Percentiles rank a stretch among this genome's conserved stretches.
These are phyloP conservation scores for Melanomma pulvis-pyrius DNA, from an alignment of 495 filamentous ascomycete genomes.

Conservation along the genomic window DNA sequence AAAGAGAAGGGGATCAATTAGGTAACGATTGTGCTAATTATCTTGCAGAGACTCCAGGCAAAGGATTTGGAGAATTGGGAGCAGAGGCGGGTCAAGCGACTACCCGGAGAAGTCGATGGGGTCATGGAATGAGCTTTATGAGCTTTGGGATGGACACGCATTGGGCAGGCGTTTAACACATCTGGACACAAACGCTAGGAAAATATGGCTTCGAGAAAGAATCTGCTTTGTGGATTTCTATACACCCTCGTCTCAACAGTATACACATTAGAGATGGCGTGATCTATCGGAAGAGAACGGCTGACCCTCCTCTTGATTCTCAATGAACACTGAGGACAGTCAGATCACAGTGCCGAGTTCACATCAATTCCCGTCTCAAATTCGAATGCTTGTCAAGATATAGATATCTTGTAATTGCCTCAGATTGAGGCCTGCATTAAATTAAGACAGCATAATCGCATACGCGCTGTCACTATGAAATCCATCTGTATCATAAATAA, in stretches of 20 bases:
- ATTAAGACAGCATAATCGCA: neutral
- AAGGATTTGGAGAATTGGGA: constrained; percentile 97
- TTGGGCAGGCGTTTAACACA: constrained; percentile 17
- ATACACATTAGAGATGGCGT: too few species aligned
- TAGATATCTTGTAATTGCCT: neutral
- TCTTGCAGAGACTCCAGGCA: constrained; percentile 72
- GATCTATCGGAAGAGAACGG: too few species aligned
- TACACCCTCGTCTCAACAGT: too few species aligned
- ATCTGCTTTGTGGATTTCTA: too few species aligned
- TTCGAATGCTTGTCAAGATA: too few species aligned
- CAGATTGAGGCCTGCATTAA: neutral
- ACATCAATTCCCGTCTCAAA: too few species aligned
- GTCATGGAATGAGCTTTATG: constrained; percentile 50
- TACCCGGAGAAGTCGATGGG: constrained; percentile 88
- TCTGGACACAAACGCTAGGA: too few species aligned
- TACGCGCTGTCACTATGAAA: neutral
- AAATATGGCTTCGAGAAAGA: too few species aligned
- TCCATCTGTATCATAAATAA: neutral
- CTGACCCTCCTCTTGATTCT: too few species aligned
- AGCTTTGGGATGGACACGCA: neutral
- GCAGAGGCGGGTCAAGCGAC: constrained; percentile 84
- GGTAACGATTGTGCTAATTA: constrained; percentile 2
- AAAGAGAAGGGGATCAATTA: neutral
- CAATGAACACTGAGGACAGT: too few species aligned
- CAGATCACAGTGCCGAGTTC: too few species aligned